These are phyloP conservation scores for Hypericum androsaemum DNA, from an alignment of 345 rosid species.

Conservation along the genomic window DNA sequence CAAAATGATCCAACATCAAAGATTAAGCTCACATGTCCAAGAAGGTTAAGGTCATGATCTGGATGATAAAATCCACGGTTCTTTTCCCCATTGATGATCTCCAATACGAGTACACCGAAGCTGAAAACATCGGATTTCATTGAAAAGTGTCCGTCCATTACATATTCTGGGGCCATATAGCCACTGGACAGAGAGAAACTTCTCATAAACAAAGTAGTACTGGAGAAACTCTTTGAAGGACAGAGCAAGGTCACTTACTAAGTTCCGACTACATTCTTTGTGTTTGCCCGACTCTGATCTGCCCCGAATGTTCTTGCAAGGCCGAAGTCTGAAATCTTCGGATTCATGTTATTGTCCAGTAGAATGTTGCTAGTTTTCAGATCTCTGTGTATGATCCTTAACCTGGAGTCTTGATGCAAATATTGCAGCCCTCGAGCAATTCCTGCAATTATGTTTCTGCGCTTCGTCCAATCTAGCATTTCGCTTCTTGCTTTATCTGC, in stretches of 20 bases:
- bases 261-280: constrained; percentile 39
- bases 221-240: no score
- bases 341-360: constrained; percentile 24
- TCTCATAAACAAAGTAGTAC: no score
- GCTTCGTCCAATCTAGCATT: constrained; percentile 20
- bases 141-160: no score
- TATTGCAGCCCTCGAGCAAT: constrained; percentile 42
- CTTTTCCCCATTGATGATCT: no score
- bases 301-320: constrained; percentile 22
- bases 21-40: no score
- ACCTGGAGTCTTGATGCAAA: constrained; percentile 41
- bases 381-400: constrained; percentile 41
- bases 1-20: no score
- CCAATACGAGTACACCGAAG: no score
- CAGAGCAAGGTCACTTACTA: constrained; percentile 20
- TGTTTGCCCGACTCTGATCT: constrained; percentile 21
- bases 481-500: constrained; percentile 24
- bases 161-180: no score
- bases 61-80: no score
- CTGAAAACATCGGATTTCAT: no score
- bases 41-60: no score
- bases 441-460: constrained; percentile 26
- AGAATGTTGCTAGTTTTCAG: constrained; percentile 27
- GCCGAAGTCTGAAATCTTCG: constrained; percentile 33
- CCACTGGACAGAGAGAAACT: no score